phyloP scores from a whole-genome alignment of 805 yeast species.

The Nakazawaea peltata region DNA sequence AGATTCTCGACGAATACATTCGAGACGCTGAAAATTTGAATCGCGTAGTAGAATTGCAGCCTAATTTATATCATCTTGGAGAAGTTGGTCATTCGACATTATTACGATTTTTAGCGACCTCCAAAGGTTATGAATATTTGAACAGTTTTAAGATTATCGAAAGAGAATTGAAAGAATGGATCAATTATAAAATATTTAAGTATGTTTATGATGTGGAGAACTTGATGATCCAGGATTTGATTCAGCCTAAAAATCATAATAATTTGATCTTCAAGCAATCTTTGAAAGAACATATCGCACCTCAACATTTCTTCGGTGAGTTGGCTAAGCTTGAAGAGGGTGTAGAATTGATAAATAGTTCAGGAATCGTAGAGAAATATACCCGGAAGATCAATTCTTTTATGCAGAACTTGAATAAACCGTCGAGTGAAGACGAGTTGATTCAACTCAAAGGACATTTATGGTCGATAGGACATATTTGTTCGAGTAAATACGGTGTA shows the following conservation, averaged over 20 bases:
- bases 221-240: slow-evolving; percentile 19
- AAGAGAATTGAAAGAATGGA: slow-evolving; percentile 63
- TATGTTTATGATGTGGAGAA: slow-evolving; percentile 43
- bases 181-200: slow-evolving; percentile 32
- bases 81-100: slow-evolving; percentile 37
- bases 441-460: slow-evolving; percentile 59
- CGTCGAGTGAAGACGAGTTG: slow-evolving; percentile 26
- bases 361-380: slow-evolving; percentile 29
- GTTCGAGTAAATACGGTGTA: slow-evolving; percentile 65
- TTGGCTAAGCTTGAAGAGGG: slow-evolving; percentile 81
- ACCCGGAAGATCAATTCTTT: slow-evolving; percentile 4
- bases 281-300: slow-evolving; percentile 16
- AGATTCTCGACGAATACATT: slow-evolving; percentile 39
- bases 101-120: slow-evolving; percentile 53
- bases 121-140: slow-evolving; percentile 64
- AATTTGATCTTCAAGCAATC: slow-evolving; percentile 5
- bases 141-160: slow-evolving; percentile 52
- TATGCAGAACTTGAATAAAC: slow-evolving; percentile 14
- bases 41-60: slow-evolving; percentile 43
- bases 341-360: slow-evolving; percentile 45
- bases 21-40: slow-evolving; percentile 34
- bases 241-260: slow-evolving; percentile 9
- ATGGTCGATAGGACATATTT: slow-evolving; percentile 86
- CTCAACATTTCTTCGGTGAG: slow-evolving; percentile 73
- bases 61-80: slow-evolving; percentile 36